Conservation (phyloP, 73 alveolate species). For the Diophrys sp. region DNA sequence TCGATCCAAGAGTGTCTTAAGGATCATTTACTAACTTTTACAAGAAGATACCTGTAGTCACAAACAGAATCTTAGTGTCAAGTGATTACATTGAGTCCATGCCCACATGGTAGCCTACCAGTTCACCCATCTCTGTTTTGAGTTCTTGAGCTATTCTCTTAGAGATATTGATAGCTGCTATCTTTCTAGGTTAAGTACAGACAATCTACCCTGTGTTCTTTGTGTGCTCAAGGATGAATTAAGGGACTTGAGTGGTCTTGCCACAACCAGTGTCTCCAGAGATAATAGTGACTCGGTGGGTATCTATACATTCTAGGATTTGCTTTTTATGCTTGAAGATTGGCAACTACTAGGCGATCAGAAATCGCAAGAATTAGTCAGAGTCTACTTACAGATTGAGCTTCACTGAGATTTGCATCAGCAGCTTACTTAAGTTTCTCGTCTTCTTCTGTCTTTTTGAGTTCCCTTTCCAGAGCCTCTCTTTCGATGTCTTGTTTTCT, state of each 20-base stretch:
- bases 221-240: slow-evolving; percentile 56
- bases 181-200: slow-evolving; percentile 90
- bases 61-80: slow-evolving; percentile 69
- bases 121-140: slow-evolving; percentile 60
- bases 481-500: too few species aligned
- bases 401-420: too few species aligned
- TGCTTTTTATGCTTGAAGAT: not conserved
- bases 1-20: slow-evolving; percentile 60
- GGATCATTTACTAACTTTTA: slow-evolving; percentile 77
- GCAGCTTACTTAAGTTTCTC: too few species aligned
- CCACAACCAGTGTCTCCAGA: slow-evolving; percentile 64
- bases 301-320: not conserved
- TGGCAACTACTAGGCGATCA: not conserved
- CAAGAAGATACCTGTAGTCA: slow-evolving; percentile 91
- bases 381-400: too few species aligned
- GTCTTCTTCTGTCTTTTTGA: too few species aligned
- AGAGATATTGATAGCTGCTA: slow-evolving; percentile 89
- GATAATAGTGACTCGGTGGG: not conserved
- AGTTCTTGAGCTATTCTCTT: slow-evolving; percentile 81
- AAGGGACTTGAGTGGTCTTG: slow-evolving; percentile 91
- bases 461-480: too few species aligned
- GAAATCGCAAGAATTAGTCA: too few species aligned
- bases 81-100: slow-evolving; percentile 56
- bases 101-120: slow-evolving; percentile 76
- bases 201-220: slow-evolving; percentile 40